These are phyloP conservation scores for Dictyophora rubrovolvata DNA, from an alignment of 768 basidiomycete genomes.

Conservation along the genomic window DNA sequence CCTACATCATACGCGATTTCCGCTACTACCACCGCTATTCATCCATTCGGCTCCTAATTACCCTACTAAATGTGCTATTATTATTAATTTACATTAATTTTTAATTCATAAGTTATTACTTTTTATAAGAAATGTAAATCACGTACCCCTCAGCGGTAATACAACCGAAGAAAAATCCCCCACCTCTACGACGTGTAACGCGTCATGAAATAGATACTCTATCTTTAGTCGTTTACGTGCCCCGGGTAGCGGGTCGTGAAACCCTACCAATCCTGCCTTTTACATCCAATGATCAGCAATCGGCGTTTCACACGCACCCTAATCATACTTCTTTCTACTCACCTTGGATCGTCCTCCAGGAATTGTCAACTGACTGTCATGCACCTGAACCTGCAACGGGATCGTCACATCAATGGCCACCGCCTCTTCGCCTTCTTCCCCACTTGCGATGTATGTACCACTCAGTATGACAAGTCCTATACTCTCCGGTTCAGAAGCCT, in stretches of 20 bases:
- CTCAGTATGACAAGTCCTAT: conserved; percentile 68
- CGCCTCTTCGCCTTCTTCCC: conserved; percentile 41
- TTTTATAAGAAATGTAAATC: conserved; percentile 6
- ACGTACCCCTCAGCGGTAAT: conserved; percentile 64
- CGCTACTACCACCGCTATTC: not conserved
- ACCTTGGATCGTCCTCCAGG: conserved; percentile 72
- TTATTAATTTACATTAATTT: not conserved
- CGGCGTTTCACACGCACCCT: not conserved
- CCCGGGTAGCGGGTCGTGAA: conserved; percentile 77
- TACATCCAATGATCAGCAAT: conserved; percentile 11
- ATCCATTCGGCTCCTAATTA: not conserved
- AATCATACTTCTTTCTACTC: conserved; percentile 13
- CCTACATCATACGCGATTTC: not conserved
- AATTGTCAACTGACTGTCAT: conserved; percentile 67
- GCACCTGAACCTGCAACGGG: conserved; percentile 72
- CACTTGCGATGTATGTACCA: conserved; percentile 59
- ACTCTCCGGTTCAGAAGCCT: conserved; percentile 9
- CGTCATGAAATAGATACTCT: conserved; percentile 67
- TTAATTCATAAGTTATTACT: not conserved
- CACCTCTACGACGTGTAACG: conserved; percentile 67
- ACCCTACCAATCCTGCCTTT: conserved; percentile 72
- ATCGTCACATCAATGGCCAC: conserved; percentile 62
- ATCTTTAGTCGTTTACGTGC: conserved; percentile 59
- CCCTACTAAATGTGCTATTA: not conserved
- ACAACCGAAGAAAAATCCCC: conserved; percentile 60